Evolutionary conservation across 441 rosid genomes (phyloP).

Genomic region (Omphalea diandra): DNA sequence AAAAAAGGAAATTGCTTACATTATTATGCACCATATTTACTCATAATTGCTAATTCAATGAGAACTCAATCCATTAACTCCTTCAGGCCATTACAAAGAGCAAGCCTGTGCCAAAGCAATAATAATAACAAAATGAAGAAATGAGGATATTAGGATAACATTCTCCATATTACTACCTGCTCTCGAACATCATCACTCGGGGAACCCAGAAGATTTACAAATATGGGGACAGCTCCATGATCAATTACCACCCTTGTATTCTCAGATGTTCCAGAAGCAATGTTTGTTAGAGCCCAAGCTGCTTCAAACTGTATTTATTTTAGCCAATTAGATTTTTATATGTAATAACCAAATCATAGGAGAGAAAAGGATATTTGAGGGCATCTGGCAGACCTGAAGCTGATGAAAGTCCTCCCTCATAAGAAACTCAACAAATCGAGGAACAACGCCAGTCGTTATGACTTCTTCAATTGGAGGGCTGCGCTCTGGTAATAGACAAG

Average conservation of each 20-base stretch:
- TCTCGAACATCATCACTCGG: slow-evolving; percentile 89
- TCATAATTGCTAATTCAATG: neutral
- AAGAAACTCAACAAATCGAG: slow-evolving; percentile 87
- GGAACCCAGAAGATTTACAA: slow-evolving; percentile 78
- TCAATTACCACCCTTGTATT: slow-evolving; percentile 79
- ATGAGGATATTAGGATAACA: neutral
- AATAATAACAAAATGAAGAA: neutral
- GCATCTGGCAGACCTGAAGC: slow-evolving; percentile 60
- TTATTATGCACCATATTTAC: neutral
- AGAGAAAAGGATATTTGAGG: neutral
- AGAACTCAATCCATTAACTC: neutral
- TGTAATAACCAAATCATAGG: neutral
- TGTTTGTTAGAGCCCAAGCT: slow-evolving; percentile 83
- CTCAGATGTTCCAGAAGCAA: slow-evolving; percentile 90
- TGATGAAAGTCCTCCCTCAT: slow-evolving; percentile 69
- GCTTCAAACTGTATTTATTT: slow-evolving; percentile 62
- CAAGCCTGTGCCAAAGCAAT: neutral
- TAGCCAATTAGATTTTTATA: neutral
- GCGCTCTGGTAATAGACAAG: slow-evolving; percentile 44
- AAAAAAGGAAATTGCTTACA: neutral
- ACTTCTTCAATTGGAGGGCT: slow-evolving; percentile 91
- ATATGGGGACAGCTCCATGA: slow-evolving; percentile 78
- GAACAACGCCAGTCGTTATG: slow-evolving; percentile 75
- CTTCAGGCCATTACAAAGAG: neutral
- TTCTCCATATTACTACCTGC: slow-evolving; percentile 50